Conservation (phyloP, 352 stramenopile species). For the Phytophthora multivora region DNA sequence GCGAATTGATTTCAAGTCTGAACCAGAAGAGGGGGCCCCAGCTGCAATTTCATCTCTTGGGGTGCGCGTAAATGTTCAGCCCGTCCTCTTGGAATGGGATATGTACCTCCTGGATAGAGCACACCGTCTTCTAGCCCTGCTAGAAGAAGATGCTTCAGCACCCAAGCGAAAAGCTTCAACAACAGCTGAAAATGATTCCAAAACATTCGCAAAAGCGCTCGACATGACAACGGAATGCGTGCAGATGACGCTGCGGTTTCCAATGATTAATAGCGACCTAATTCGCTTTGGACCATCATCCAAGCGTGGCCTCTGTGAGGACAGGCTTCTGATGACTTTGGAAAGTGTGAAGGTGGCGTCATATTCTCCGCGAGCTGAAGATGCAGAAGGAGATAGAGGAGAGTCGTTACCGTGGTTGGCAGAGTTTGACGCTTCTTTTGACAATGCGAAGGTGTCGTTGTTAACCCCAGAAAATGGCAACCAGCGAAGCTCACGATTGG, state of each 20-base stretch:
- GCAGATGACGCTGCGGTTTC: conserved; percentile 77
- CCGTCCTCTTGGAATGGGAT: conserved; percentile 84
- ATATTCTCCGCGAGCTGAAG: conserved; percentile 12
- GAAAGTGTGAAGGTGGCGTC: conserved; percentile 62
- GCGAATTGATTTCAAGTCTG: conserved; percentile 60
- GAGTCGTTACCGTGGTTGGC: conserved; percentile 61
- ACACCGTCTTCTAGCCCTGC: conserved; percentile 69
- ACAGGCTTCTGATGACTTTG: conserved; percentile 74
- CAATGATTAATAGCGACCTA: conserved; percentile 83
- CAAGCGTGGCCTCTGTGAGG: conserved; percentile 82
- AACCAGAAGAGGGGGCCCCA: conserved; percentile 22
- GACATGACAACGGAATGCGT: conserved; percentile 79
- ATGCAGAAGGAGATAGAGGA: conserved; percentile 17
- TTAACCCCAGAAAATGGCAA: conserved; percentile 58
- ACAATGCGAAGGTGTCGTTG: conserved; percentile 51
- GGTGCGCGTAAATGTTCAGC: conserved; percentile 74
- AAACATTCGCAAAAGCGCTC: conserved; percentile 56
- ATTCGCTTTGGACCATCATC: conserved; percentile 83
- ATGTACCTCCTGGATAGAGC: conserved; percentile 87
- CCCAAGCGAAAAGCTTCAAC: conserved; percentile 23
- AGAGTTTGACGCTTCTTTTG: conserved; percentile 69
- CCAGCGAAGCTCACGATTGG: conserved; percentile 48
- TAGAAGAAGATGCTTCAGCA: conserved; percentile 54
- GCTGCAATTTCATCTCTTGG: conserved; percentile 47
- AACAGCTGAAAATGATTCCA: neutral